Evolutionary conservation across 768 basidiomycete genomes (phyloP).

Genomic region (Hericium erinaceus): DNA sequence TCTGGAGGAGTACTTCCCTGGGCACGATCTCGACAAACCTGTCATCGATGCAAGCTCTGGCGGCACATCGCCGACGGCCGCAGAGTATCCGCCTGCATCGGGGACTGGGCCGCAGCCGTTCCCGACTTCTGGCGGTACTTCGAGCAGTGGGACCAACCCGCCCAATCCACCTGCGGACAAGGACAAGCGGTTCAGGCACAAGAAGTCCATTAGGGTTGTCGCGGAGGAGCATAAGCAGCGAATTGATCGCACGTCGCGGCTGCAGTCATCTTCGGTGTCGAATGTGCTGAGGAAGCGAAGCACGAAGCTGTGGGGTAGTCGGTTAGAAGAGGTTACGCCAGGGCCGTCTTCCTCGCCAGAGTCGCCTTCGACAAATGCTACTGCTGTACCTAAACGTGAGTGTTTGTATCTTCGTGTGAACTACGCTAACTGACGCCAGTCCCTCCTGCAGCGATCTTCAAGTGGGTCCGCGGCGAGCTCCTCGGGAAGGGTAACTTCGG

Average conservation of each 20-base stretch:
- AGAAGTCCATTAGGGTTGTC: slow-evolving; percentile 90
- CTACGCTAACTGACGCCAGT: slow-evolving; percentile 2
- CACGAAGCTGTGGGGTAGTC: slow-evolving; percentile 93
- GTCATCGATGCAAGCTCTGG: slow-evolving; percentile 83
- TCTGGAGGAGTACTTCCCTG: slow-evolving; percentile 91
- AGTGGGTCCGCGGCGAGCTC: slow-evolving; percentile 96
- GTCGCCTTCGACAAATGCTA: slow-evolving; percentile 30
- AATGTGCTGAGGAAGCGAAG: slow-evolving; percentile 67
- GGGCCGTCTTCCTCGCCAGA: slow-evolving; percentile 39
- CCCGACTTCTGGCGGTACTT: background rate
- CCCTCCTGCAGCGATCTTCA: slow-evolving; percentile 64
- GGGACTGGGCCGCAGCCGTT: slow-evolving; percentile 20
- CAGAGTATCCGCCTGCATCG: slow-evolving; percentile 35
- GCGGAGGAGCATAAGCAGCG: slow-evolving; percentile 80
- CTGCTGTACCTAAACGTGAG: slow-evolving; percentile 50
- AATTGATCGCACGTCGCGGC: slow-evolving; percentile 61
- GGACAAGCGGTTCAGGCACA: slow-evolving; percentile 44
- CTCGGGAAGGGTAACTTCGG: slow-evolving; percentile 98
- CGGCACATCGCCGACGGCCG: slow-evolving; percentile 65
- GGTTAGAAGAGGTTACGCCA: slow-evolving; percentile 81
- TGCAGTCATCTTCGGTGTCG: slow-evolving; percentile 38
- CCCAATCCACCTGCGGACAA: slow-evolving; percentile 16
- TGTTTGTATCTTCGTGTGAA: slow-evolving; percentile 14
- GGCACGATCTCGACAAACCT: slow-evolving; percentile 92
- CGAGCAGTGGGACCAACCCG: background rate